phyloP scores from a whole-genome alignment of 768 basidiomycete species.

The Auricularia sp. region DNA sequence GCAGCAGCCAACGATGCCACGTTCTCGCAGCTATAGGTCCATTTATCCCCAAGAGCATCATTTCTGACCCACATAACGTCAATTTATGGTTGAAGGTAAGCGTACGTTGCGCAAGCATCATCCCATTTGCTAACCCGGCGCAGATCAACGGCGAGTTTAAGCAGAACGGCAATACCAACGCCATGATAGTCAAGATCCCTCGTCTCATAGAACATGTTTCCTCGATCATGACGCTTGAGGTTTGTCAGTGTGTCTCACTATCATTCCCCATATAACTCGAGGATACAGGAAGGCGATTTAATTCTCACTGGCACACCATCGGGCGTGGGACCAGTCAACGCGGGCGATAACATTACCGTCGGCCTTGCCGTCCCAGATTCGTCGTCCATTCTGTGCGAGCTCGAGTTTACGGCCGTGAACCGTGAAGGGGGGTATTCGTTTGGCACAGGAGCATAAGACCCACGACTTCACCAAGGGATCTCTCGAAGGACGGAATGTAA shows the following conservation, averaged over 20 bases:
- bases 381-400: conserved; percentile 46
- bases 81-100: conserved; percentile 63
- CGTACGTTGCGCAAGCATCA: background rate
- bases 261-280: background rate
- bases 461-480: background rate
- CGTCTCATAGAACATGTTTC: conserved; percentile 83
- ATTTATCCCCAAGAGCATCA: conserved; percentile 67
- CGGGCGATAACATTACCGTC: conserved; percentile 75
- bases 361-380: conserved; percentile 42
- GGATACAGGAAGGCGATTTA: conserved; percentile 74
- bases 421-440: conserved; percentile 65
- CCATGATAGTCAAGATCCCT: conserved; percentile 92
- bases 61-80: conserved; percentile 68
- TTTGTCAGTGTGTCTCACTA: conserved; percentile 18
- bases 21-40: conserved; percentile 29
- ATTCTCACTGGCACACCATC: conserved; percentile 86
- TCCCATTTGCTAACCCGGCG: background rate
- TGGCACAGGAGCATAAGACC: background rate
- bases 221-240: conserved; percentile 96
- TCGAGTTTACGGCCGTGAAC: conserved; percentile 55
- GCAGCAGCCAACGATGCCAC: background rate
- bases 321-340: conserved; percentile 69
- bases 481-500: background rate
- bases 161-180: conserved; percentile 74
- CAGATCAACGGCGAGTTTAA: conserved; percentile 78